These are phyloP conservation scores for Gnomoniopsis smithogilvyi DNA, from an alignment of 2,329 filamentous ascomycete species.

Conservation along the genomic window DNA sequence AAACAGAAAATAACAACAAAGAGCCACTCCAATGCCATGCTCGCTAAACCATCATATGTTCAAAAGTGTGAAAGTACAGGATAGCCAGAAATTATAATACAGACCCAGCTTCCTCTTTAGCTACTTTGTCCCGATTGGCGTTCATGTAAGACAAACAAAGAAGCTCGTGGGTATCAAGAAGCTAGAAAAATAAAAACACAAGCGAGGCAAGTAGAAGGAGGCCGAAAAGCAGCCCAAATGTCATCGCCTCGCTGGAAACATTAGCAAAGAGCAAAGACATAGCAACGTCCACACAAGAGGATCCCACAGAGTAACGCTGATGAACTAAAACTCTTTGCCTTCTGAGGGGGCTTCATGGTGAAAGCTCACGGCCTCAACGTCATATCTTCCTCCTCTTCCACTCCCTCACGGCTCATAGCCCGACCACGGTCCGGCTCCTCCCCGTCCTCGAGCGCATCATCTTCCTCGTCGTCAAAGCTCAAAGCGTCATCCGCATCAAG, in stretches of 20 bases:
- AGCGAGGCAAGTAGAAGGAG: neutral
- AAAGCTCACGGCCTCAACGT: constrained; percentile 2
- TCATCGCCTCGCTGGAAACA: neutral
- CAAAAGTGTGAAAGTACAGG: no score
- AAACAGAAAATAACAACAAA: no score
- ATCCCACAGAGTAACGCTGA: neutral
- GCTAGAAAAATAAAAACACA: neutral
- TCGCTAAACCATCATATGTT: no score
- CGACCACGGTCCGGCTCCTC: neutral
- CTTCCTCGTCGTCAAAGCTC: constrained; percentile 24
- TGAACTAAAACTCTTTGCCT: neutral
- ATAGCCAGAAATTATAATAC: neutral
- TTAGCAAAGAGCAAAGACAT: neutral
- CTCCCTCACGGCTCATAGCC: neutral
- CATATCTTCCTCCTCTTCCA: constrained; percentile 2
- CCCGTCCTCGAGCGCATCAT: constrained; percentile 19
- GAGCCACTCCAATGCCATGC: neutral
- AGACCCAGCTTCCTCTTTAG: neutral
- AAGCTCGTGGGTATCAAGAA: constrained; percentile 6
- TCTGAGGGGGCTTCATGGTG: neutral
- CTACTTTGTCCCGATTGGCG: neutral
- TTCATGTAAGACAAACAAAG: neutral
- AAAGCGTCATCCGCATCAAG: constrained; percentile 37
- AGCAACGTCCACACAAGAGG: neutral
- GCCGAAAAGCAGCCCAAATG: neutral